Evolutionary conservation across 176 grass and related monocot genomes (phyloP).

Genomic region (Olyra latifolia): DNA sequence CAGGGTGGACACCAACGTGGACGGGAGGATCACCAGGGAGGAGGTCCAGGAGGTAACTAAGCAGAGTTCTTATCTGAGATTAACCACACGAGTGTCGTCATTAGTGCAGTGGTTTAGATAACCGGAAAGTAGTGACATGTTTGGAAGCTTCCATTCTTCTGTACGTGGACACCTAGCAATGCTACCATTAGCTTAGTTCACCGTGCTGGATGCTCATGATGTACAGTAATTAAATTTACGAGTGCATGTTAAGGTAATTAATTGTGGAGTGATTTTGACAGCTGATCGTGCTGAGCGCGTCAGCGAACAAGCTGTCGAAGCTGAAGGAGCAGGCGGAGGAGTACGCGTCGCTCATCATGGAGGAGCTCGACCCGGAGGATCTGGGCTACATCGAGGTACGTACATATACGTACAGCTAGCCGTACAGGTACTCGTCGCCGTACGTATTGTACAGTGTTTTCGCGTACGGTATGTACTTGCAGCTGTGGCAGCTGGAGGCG

Average conservation of each 20-base stretch:
- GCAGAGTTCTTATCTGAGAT: neutral
- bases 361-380: constrained; percentile 82
- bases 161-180: neutral
- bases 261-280: neutral
- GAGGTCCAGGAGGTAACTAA: constrained; percentile 80
- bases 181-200: neutral
- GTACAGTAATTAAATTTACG: neutral
- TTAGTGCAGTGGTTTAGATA: neutral
- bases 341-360: constrained; percentile 78
- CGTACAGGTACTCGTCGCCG: neutral
- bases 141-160: neutral
- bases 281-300: constrained; percentile 76
- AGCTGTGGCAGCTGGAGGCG: constrained; percentile 96
- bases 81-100: neutral
- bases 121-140: constrained; percentile 8
- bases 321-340: constrained; percentile 81
- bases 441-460: neutral
- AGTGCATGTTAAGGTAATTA: neutral
- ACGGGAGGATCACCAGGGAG: constrained; percentile 81
- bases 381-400: constrained; percentile 83
- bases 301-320: constrained; percentile 79
- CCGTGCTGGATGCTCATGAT: neutral
- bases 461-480: neutral
- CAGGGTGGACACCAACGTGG: constrained; percentile 89
- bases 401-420: no score